These are phyloP conservation scores for Flaveria bidentis DNA, from an alignment of 129 eudicot species.

Conservation along the genomic window DNA sequence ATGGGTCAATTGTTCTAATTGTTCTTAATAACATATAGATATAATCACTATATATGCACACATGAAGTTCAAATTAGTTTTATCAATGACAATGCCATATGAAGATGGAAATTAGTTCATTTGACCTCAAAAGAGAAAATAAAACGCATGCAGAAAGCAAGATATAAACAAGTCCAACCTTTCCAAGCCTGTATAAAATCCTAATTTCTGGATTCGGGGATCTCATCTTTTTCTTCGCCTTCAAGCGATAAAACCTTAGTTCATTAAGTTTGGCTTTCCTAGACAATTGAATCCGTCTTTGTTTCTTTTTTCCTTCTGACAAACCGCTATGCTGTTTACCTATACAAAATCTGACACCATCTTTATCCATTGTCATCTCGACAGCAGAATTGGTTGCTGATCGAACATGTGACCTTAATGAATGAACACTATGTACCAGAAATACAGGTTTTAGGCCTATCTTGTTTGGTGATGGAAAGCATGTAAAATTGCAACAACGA, in stretches of 20 bases:
- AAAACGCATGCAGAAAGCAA: background rate
- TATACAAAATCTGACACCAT: conserved; percentile 62
- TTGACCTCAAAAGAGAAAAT: background rate
- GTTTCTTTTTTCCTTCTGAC: conserved; percentile 33
- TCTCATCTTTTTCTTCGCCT: conserved; percentile 91
- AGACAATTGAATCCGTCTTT: conserved; percentile 43
- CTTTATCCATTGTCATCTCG: conserved; percentile 60
- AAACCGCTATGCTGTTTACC: conserved; percentile 29
- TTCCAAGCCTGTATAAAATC: conserved; percentile 83
- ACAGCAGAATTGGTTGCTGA: conserved; percentile 51
- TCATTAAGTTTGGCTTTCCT: conserved; percentile 76
- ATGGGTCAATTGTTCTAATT: too few relatives aligned
- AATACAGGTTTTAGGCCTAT: conserved; percentile 15
- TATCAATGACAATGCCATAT: background rate
- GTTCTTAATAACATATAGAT: background rate
- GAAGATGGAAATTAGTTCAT: background rate
- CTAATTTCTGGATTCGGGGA: conserved; percentile 94
- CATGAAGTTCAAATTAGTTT: background rate
- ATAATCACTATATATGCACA: background rate
- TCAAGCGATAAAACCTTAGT: conserved; percentile 78
- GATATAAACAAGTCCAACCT: conserved; percentile 46
- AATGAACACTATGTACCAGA: conserved; percentile 22
- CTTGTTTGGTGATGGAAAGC: conserved; percentile 22
- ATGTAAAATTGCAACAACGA: conserved; percentile 7
- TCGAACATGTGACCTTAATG: conserved; percentile 47